Evolutionary conservation across 805 yeast genomes (phyloP).

Genomic region (Candida tallmaniae): DNA sequence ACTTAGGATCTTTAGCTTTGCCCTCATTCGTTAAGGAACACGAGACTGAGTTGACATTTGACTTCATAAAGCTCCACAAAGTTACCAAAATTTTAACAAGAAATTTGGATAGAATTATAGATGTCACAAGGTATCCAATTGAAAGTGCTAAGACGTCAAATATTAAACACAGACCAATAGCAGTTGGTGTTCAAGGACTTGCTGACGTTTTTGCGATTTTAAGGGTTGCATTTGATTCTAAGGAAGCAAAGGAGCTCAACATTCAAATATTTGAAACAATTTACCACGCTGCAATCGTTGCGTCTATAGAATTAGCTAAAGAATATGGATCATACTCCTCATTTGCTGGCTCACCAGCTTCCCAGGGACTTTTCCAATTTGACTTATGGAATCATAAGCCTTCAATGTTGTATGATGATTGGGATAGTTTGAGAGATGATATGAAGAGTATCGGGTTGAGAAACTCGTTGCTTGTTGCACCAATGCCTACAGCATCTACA

Average conservation of each 20-base stretch:
- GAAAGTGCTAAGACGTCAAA: slow-evolving; percentile 72
- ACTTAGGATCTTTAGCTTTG: slow-evolving; percentile 84
- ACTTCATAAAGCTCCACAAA: slow-evolving; percentile 70
- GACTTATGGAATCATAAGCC: slow-evolving; percentile 86
- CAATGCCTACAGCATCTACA: slow-evolving; percentile 98
- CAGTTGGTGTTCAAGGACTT: slow-evolving; percentile 97
- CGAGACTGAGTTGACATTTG: slow-evolving; percentile 48
- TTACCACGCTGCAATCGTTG: slow-evolving; percentile 88
- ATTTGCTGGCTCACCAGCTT: slow-evolving; percentile 85
- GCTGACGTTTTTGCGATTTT: slow-evolving; percentile 83
- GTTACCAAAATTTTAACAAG: slow-evolving; percentile 73
- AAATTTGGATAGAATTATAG: slow-evolving; percentile 80
- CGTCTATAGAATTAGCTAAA: slow-evolving; percentile 76
- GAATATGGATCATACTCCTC: slow-evolving; percentile 65
- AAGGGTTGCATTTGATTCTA: slow-evolving; percentile 82
- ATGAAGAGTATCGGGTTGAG: slow-evolving; percentile 67
- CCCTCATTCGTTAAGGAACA: slow-evolving; percentile 58
- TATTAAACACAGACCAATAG: slow-evolving; percentile 83
- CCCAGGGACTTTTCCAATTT: slow-evolving; percentile 77
- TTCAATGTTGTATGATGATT: slow-evolving; percentile 69
- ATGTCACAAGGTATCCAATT: slow-evolving; percentile 81
- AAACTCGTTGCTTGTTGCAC: slow-evolving; percentile 84
- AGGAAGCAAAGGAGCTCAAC: slow-evolving; percentile 71
- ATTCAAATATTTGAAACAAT: slow-evolving; percentile 90
- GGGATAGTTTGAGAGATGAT: slow-evolving; percentile 65